Evolutionary conservation across 139 green algal species (phyloP).

Genomic region (Pleodorina starrii): DNA sequence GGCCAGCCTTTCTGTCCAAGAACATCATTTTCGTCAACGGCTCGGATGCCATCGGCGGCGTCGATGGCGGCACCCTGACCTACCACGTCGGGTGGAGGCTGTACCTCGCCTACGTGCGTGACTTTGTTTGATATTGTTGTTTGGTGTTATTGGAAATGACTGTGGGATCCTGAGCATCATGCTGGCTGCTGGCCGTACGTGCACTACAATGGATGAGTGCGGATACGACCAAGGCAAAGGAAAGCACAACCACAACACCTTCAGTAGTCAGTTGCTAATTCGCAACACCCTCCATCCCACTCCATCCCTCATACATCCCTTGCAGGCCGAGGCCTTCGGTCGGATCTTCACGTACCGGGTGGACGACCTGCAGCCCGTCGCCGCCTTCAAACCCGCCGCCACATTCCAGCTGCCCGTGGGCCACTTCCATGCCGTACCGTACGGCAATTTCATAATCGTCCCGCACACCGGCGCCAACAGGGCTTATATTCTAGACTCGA

Average conservation of each 20-base stretch:
- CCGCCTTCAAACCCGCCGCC: not conserved
- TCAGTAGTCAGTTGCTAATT: no score
- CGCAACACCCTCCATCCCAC: no score
- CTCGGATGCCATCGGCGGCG: slow-evolving; percentile 23
- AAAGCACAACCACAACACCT: no score
- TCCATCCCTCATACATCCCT: not conserved
- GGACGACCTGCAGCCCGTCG: not conserved
- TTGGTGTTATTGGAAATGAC: no score
- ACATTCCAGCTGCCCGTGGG: not conserved
- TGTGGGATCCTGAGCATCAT: no score
- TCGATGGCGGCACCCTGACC: slow-evolving; percentile 2
- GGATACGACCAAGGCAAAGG: no score
- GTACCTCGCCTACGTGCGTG: slow-evolving; percentile 20
- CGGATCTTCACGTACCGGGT: not conserved
- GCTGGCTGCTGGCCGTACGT: no score
- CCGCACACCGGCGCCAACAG: not conserved
- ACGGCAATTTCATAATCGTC: not conserved
- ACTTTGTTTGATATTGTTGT: no score
- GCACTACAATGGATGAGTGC: no score
- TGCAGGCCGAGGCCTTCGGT: slow-evolving; percentile 26
- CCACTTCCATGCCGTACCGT: slow-evolving; percentile 21
- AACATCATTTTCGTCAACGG: slow-evolving; percentile 9
- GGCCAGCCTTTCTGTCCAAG: not conserved
- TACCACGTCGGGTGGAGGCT: not conserved
- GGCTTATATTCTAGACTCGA: not conserved